phyloP scores from a whole-genome alignment of 1,139 yeast genomes.

The Casaregolazyma lundiana region DNA sequence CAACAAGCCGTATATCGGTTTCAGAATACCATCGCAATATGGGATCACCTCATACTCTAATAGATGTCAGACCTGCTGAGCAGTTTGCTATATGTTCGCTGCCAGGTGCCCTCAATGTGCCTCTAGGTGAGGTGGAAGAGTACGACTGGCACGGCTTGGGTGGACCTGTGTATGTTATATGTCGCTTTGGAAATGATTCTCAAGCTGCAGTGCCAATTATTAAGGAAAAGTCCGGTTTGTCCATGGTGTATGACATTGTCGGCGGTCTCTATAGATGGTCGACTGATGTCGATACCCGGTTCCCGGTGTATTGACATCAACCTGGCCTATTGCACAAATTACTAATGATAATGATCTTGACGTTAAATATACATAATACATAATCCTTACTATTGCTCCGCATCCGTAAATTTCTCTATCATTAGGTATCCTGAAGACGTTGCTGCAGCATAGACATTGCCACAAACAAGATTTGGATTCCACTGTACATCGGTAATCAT shows the following conservation, averaged over 20 bases:
- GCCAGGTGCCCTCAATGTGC: slow-evolving; percentile 54
- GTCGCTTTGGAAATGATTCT: slow-evolving; percentile 91
- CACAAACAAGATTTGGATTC: slow-evolving; percentile 50
- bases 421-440: slow-evolving; percentile 63
- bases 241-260: slow-evolving; percentile 54
- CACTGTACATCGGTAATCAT: slow-evolving; percentile 54
- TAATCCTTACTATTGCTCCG: not conserved
- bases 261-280: slow-evolving; percentile 83
- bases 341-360: not conserved
- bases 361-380: not conserved
- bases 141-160: slow-evolving; percentile 9
- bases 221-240: slow-evolving; percentile 44
- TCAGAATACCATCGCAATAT: slow-evolving; percentile 32
- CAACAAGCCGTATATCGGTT: slow-evolving; percentile 48
- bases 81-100: slow-evolving; percentile 68
- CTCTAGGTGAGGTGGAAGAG: slow-evolving; percentile 16
- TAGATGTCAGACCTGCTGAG: slow-evolving; percentile 80
- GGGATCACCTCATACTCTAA: slow-evolving; percentile 32
- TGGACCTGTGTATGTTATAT: slow-evolving; percentile 45
- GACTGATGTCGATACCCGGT: slow-evolving; percentile 48
- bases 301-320: slow-evolving; percentile 59
- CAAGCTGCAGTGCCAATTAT: slow-evolving; percentile 65
- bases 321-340: not conserved
- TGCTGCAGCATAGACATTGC: slow-evolving; percentile 64
- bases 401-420: slow-evolving; percentile 39